Evolutionary conservation across 306 rosid genomes (phyloP).

Genomic region (Lathyrus aphaca): DNA sequence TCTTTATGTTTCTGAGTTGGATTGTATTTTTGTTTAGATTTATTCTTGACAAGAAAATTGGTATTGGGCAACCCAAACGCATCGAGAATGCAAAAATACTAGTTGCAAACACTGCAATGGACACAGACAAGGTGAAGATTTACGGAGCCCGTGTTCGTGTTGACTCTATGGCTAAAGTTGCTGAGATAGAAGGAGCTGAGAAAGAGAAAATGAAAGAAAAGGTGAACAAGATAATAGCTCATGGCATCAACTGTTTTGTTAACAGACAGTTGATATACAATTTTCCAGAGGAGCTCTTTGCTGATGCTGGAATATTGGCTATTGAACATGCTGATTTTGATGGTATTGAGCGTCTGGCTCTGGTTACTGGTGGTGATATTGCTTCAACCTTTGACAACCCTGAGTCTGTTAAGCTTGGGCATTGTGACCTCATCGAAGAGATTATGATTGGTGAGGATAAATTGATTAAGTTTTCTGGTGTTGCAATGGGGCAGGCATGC

Average conservation of each 20-base stretch:
- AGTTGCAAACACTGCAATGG: no score
- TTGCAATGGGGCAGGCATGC: constrained; percentile 95
- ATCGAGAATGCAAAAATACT: constrained; percentile 88
- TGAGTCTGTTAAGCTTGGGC: constrained; percentile 93
- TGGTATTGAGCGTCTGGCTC: constrained; percentile 87
- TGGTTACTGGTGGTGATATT: constrained; percentile 96
- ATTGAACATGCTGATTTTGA: constrained; percentile 99
- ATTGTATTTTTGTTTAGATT: constrained; percentile 57
- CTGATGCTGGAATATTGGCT: constrained; percentile 93
- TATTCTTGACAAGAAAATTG: constrained; percentile 98
- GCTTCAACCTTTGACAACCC: constrained; percentile 97
- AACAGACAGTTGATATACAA: constrained; percentile 96
- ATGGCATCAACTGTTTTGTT: constrained; percentile 89
- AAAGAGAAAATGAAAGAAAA: constrained; percentile 96
- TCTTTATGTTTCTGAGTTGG: constrained; percentile 28
- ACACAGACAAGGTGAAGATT: no score
- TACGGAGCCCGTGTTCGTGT: constrained; percentile 96
- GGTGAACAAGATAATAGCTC: constrained; percentile 85
- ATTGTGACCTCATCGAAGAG: constrained; percentile 88
- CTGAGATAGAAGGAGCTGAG: constrained; percentile 94
- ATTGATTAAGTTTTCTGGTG: constrained; percentile 93
- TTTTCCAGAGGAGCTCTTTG: constrained; percentile 97
- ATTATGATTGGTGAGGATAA: constrained; percentile 97
- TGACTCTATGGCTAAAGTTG: constrained; percentile 93
- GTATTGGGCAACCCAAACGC: constrained; percentile 96